Evolutionary conservation across 2,329 filamentous ascomycete species (phyloP), one percentile per base, ranked within the genome.

Genomic region (Tetracladium maxilliforme): DNA sequence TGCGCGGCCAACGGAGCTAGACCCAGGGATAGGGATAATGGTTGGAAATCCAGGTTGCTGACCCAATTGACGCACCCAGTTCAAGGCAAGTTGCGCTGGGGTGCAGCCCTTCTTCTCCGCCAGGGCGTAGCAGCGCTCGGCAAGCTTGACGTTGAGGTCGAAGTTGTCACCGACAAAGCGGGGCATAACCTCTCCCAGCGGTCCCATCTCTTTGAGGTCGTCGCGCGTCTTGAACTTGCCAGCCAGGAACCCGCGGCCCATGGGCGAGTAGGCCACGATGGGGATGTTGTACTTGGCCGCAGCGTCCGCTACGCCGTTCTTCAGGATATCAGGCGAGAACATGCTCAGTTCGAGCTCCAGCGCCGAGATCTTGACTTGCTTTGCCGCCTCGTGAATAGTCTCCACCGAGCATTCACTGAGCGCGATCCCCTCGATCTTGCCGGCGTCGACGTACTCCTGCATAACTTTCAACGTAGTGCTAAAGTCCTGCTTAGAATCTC

Each of bases 201-300:
- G n/a, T n/a, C n/a, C n/a, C n/a, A n/a, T n/a, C 22, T 64, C 48
- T 4, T 59, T 58, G 19, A 80, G 48, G 36, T 80, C 74, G 3
- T 62, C 54, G 2, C 38, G 33, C 6, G 44, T 52, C 39, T 56
- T 61, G 38, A 67, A 52, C 33, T 60, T 43, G 2, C 65, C 64
- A 0, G 64, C 63, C 29, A 73, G 44, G 49, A 73, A 61, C 0
- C 67, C 67, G 14, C 65, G 54, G 5, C 77, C 72, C 0, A 84
- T 55, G 2, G 80, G 79, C 22, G 73, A 75, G 49, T 83, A 86
- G 1, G 74, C 76, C 18, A 82, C 49, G 23, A 86, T 52, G 0
- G 76, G 72, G 31, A 87, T 82, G 23, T 58, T 52, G 22, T 77
- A 48, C 42, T 86, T 61, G 1, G 54, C 59, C 39, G 70, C 76